Percentiles rank a stretch among this genome's conserved stretches.
Conservation (phyloP, 176 grass and related monocot genomes). For the Aegilops speltoides region DNA sequence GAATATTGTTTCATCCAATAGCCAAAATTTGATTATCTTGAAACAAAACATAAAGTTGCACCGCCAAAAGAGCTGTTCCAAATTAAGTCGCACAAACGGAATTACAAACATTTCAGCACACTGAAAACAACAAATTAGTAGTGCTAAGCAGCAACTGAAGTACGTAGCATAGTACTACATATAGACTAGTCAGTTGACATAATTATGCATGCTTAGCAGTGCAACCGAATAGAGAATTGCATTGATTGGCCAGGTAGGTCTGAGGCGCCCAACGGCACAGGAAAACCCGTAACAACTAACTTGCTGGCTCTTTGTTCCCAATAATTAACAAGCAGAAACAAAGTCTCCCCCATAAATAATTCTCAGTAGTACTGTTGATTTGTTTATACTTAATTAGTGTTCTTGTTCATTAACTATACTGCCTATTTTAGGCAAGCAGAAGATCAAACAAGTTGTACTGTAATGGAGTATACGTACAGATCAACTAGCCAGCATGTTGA, state of each 20-base stretch:
- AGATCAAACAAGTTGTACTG: background rate
- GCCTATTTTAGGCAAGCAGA: background rate
- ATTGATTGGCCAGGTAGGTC: slow-evolving; percentile 36
- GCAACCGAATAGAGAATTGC: slow-evolving; percentile 13
- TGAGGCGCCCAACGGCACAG: slow-evolving; percentile 49
- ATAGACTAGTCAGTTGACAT: slow-evolving; percentile 27
- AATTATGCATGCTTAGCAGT: background rate
- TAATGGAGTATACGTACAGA: background rate
- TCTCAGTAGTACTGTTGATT: background rate
- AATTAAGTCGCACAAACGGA: background rate
- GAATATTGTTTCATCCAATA: background rate
- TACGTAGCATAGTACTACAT: background rate
- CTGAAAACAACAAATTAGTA: background rate
- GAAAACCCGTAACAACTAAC: slow-evolving; percentile 43
- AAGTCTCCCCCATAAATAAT: background rate
- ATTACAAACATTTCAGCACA: background rate
- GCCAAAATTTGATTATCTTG: background rate
- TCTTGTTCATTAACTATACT: background rate
- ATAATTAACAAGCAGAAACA: slow-evolving; percentile 21
- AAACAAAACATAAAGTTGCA: background rate
- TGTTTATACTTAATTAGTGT: too few relatives aligned
- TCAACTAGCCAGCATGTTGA: background rate
- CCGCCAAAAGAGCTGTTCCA: background rate
- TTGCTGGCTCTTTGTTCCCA: slow-evolving; percentile 2
- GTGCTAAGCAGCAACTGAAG: background rate